Evolutionary conservation across 176 grass and related monocot genomes (phyloP).

Genomic region (Typha latifolia): DNA sequence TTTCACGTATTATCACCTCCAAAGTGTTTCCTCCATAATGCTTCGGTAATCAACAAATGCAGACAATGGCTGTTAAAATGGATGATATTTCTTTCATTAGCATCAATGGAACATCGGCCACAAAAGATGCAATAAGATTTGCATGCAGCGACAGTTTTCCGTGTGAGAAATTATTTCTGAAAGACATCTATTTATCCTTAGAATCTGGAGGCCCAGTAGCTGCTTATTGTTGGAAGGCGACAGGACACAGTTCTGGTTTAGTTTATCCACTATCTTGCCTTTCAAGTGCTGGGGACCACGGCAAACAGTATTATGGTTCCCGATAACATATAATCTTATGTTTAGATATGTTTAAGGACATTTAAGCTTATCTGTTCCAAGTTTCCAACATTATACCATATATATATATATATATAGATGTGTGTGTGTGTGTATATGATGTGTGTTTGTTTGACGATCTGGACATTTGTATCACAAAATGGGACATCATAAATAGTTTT

Average conservation of each 20-base stretch:
- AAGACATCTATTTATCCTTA: constrained; percentile 34
- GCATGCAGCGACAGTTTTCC: constrained; percentile 56
- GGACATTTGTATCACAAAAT: too few species aligned
- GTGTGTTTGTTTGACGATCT: too few species aligned
- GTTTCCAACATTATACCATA: neutral
- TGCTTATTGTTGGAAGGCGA: constrained; percentile 47
- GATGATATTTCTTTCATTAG: constrained; percentile 34
- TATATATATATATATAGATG: too few species aligned
- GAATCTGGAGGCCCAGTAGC: constrained; percentile 30
- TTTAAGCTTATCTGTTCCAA: neutral
- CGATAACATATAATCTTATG: neutral
- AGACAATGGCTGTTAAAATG: constrained; percentile 53
- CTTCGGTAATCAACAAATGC: neutral
- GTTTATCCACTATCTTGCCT: constrained; percentile 50
- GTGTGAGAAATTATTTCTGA: constrained; percentile 35
- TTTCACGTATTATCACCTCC: neutral
- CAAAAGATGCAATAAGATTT: constrained; percentile 34
- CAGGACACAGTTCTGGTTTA: constrained; percentile 24
- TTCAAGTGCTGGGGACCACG: neutral
- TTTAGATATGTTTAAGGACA: neutral
- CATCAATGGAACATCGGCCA: constrained; percentile 57
- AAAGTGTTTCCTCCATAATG: neutral
- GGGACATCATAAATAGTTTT: too few species aligned
- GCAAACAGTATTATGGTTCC: neutral
- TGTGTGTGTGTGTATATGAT: too few species aligned